These are phyloP conservation scores for Scedosporium boydii DNA, from an alignment of 2,329 filamentous ascomycete species.

Conservation along the genomic window DNA sequence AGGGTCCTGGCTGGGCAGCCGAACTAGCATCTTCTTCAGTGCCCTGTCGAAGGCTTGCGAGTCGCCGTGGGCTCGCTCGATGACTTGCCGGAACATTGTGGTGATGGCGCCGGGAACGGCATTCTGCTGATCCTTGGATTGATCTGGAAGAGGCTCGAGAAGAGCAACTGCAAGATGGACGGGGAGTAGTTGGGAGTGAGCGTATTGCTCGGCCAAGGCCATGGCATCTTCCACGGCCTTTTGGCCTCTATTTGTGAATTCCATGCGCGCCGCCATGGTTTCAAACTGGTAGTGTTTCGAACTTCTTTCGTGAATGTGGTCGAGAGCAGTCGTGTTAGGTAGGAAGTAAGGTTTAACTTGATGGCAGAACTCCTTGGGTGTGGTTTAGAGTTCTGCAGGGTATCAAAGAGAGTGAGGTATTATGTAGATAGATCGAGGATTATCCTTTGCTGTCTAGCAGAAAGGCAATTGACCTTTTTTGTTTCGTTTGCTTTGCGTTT, in stretches of 20 bases:
- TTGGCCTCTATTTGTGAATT: constrained; percentile 89
- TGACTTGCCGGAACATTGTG: constrained; percentile 88
- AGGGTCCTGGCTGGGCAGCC: constrained; percentile 87
- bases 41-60: constrained; percentile 78
- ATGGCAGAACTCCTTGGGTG: neutral
- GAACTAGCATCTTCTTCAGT: constrained; percentile 84
- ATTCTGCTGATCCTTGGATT: constrained; percentile 77
- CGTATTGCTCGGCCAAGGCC: constrained; percentile 77
- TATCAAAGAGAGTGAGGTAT: constrained; percentile 4
- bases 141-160: constrained; percentile 64
- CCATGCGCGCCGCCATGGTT: constrained; percentile 67
- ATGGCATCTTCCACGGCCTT: constrained; percentile 86
- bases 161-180: constrained; percentile 81
- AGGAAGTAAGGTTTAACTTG: constrained; percentile 3
- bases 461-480: constrained; percentile 8
- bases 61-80: constrained; percentile 90
- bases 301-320: constrained; percentile 8
- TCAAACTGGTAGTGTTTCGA: constrained; percentile 12
- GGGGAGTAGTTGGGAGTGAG: constrained; percentile 82
- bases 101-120: constrained; percentile 50
- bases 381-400: neutral
- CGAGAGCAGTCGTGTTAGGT: neutral
- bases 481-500: constrained; percentile 5
- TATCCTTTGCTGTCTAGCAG: constrained; percentile 4
- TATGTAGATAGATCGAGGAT: neutral